phyloP scores from a whole-genome alignment of 139 green algal species.

The Edaphochlamys debaryana region DNA sequence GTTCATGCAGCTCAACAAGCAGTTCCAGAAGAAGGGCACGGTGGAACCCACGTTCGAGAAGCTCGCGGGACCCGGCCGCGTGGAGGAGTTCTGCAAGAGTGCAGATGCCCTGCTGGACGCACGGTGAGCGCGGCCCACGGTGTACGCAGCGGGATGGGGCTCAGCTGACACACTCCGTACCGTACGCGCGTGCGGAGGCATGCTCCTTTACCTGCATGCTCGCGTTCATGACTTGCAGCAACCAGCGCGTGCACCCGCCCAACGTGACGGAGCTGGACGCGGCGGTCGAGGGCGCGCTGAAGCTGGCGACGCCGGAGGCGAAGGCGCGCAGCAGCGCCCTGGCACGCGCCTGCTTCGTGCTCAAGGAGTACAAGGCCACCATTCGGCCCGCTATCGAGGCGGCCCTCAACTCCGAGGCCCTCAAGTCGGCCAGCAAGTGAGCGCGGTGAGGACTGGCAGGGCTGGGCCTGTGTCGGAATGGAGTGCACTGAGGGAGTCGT shows the following conservation, averaged over 20 bases:
- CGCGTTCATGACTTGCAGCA: background rate
- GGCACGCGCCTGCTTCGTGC: background rate
- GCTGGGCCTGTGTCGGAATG: background rate
- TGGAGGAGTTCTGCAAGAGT: background rate
- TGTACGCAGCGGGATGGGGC: background rate
- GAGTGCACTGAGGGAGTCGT: background rate
- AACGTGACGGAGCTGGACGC: background rate
- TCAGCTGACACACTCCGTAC: background rate
- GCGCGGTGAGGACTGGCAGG: background rate
- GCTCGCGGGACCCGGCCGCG: background rate
- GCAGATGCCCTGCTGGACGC: background rate
- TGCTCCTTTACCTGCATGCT: background rate
- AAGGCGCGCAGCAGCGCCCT: background rate
- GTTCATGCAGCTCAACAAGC: too few relatives aligned
- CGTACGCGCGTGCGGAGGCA: background rate
- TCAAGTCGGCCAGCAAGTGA: too few relatives aligned
- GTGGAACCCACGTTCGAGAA: background rate
- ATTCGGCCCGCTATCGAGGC: background rate
- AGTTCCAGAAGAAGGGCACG: background rate
- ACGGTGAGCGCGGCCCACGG: background rate
- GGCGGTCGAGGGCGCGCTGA: background rate
- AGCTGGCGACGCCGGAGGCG: background rate
- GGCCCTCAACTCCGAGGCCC: background rate
- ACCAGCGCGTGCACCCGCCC: background rate
- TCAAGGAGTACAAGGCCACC: background rate